Conservation (phyloP, 768 basidiomycete genomes). For the Leccinum broughii region DNA sequence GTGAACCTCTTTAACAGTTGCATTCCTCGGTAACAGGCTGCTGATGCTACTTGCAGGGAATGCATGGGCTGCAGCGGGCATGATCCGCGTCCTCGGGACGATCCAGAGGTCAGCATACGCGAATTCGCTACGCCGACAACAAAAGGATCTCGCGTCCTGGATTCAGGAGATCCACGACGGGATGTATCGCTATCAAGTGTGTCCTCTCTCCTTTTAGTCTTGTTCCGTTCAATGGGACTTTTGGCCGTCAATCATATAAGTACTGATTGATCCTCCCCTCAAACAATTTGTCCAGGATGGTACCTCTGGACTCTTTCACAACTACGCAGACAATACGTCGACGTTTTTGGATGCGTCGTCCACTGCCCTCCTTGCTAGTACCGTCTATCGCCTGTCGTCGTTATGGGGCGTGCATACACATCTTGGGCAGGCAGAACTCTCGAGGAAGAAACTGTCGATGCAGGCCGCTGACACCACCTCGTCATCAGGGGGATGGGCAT, state of each 20-base stretch:
- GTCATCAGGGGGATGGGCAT: slow-evolving; percentile 31
- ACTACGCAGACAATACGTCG: slow-evolving; percentile 61
- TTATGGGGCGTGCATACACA: slow-evolving; percentile 48
- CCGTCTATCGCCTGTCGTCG: slow-evolving; percentile 72
- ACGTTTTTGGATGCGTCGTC: slow-evolving; percentile 75
- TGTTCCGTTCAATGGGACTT: background rate
- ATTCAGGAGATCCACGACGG: slow-evolving; percentile 69
- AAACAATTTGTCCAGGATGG: background rate
- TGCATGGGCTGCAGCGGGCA: slow-evolving; percentile 87
- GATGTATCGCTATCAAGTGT: slow-evolving; percentile 62
- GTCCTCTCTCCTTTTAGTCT: slow-evolving; percentile 22
- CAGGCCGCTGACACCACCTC: slow-evolving; percentile 13
- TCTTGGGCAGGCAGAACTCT: slow-evolving; percentile 58
- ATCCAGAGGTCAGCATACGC: slow-evolving; percentile 63
- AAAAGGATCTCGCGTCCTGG: slow-evolving; percentile 63
- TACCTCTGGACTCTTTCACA: slow-evolving; percentile 47
- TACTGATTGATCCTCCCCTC: background rate
- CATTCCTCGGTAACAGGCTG: background rate
- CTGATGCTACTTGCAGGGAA: slow-evolving; percentile 56
- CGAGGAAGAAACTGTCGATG: slow-evolving; percentile 42
- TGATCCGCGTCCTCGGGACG: slow-evolving; percentile 78
- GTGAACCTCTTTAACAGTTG: slow-evolving; percentile 31
- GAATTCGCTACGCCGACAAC: slow-evolving; percentile 47
- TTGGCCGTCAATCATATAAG: background rate
- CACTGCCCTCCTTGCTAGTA: slow-evolving; percentile 72